A percentile compares a stretch with the other conserved stretches of the same genome.
These are phyloP conservation scores for Parachaetomium inaequale DNA, from an alignment of 495 filamentous ascomycete genomes.

Conservation along the genomic window DNA sequence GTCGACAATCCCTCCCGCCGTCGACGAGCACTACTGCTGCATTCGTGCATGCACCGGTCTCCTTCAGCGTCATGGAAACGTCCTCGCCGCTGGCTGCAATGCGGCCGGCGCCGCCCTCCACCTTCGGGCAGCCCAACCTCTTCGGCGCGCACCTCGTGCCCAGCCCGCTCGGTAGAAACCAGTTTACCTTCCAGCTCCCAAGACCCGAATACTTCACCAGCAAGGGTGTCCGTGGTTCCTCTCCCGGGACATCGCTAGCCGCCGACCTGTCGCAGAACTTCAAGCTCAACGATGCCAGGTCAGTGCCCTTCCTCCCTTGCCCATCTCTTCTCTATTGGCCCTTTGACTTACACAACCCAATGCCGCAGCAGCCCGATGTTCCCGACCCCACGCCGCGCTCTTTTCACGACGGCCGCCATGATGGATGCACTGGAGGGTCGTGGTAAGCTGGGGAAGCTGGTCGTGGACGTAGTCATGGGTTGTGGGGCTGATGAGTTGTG, in stretches of 20 bases:
- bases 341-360: conserved; percentile 26
- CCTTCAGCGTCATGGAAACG: conserved; percentile 63
- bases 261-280: conserved; percentile 97
- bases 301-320: conserved; percentile 27
- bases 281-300: conserved; percentile 85
- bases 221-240: conserved; percentile 75
- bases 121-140: conserved; percentile 43
- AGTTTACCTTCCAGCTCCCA: conserved; percentile 43
- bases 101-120: conserved; percentile 66
- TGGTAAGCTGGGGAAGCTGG: conserved; percentile 61
- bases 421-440: conserved; percentile 62
- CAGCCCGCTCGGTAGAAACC: conserved; percentile 61
- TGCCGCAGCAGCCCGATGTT: conserved; percentile 70
- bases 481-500: conserved; percentile 24
- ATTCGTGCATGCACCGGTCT: conserved; percentile 5
- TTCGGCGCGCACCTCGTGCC: conserved; percentile 48
- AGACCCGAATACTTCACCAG: conserved; percentile 71
- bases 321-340: not conserved
- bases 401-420: conserved; percentile 75
- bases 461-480: conserved; percentile 1
- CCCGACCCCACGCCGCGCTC: conserved; percentile 84
- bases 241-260: conserved; percentile 82
- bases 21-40: not conserved
- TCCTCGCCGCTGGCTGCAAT: conserved; percentile 94
- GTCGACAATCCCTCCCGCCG: not conserved